Evolutionary conservation across 179 eudicot genomes (phyloP).

Genomic region (Spergularia azorica): DNA sequence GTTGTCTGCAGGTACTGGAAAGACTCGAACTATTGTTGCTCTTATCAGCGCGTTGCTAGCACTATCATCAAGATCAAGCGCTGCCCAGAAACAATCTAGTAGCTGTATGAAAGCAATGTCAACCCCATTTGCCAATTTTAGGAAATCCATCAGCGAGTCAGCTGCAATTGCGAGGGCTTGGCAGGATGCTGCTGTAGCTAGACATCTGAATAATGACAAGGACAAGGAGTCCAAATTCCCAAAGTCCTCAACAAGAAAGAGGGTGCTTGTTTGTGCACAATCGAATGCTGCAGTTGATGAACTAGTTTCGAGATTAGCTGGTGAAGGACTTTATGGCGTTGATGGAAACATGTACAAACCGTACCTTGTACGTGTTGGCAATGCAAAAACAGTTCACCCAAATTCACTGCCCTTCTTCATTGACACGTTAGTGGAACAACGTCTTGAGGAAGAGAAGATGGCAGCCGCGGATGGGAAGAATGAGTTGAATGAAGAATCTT

Average conservation of each 20-base stretch:
- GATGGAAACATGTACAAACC: constrained; percentile 89
- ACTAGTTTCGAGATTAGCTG: constrained; percentile 83
- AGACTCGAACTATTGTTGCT: constrained; percentile 92
- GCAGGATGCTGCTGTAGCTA: constrained; percentile 99
- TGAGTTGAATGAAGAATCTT: constrained; percentile 46
- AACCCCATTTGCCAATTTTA: constrained; percentile 38
- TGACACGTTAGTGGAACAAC: constrained; percentile 90
- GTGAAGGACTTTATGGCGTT: constrained; percentile 82
- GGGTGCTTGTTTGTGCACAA: constrained; percentile 98
- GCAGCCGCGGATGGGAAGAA: constrained; percentile 41
- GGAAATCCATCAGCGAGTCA: constrained; percentile 58
- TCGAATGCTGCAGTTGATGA: constrained; percentile 99
- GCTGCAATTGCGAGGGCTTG: constrained; percentile 95
- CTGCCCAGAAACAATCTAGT: constrained; percentile 39
- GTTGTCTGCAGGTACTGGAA: constrained; percentile 76
- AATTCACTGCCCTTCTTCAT: constrained; percentile 89
- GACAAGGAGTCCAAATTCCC: constrained; percentile 43
- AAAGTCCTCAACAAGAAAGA: constrained; percentile 47
- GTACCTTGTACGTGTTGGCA: constrained; percentile 98
- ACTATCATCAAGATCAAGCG: constrained; percentile 36
- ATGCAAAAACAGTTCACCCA: constrained; percentile 89
- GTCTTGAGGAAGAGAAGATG: constrained; percentile 62
- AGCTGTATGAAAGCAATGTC: constrained; percentile 32
- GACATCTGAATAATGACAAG: constrained; percentile 58
- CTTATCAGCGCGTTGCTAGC: constrained; percentile 86